Conservation (phyloP, 306 rosid genomes). For the Corylus avellana region DNA sequence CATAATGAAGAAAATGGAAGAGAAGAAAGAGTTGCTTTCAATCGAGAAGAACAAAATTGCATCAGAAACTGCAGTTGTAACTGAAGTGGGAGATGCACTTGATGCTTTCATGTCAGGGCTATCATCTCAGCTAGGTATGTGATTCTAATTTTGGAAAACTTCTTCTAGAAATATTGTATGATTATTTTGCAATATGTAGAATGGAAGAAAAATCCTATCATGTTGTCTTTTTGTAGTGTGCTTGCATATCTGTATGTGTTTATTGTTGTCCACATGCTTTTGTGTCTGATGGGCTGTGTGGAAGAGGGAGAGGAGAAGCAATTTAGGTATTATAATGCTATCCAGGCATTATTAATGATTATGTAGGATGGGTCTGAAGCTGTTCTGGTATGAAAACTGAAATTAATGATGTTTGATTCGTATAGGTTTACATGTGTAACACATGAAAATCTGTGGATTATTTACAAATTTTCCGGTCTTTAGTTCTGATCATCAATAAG, state of each 20-base stretch:
- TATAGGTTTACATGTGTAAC: constrained; percentile 4
- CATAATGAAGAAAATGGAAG: constrained; percentile 62
- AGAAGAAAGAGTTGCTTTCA: constrained; percentile 59
- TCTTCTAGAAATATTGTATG: constrained; percentile 9
- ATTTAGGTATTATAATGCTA: not conserved
- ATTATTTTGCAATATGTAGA: constrained; percentile 17
- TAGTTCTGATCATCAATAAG: not conserved
- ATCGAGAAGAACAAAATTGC: constrained; percentile 56
- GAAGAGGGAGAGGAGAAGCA: not conserved
- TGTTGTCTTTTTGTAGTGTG: constrained; percentile 11
- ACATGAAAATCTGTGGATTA: constrained; percentile 2
- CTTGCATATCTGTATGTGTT: constrained; percentile 1
- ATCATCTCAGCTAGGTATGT: constrained; percentile 86
- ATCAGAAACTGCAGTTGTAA: constrained; percentile 39
- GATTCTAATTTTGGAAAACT: constrained; percentile 5
- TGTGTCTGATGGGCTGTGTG: too few relatives aligned
- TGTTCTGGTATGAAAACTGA: not conserved
- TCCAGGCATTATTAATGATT: not conserved
- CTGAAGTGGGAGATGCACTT: constrained; percentile 66
- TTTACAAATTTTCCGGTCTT: not conserved
- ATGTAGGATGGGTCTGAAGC: not conserved
- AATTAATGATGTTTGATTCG: not conserved
- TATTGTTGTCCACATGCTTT: not conserved
- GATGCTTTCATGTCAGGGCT: constrained; percentile 95
- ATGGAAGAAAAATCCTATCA: not conserved